Percentiles rank a stretch among this genome's conserved stretches.
Evolutionary conservation across 2,329 filamentous ascomycete species (phyloP).

Genomic region (Helotiales sp.): DNA sequence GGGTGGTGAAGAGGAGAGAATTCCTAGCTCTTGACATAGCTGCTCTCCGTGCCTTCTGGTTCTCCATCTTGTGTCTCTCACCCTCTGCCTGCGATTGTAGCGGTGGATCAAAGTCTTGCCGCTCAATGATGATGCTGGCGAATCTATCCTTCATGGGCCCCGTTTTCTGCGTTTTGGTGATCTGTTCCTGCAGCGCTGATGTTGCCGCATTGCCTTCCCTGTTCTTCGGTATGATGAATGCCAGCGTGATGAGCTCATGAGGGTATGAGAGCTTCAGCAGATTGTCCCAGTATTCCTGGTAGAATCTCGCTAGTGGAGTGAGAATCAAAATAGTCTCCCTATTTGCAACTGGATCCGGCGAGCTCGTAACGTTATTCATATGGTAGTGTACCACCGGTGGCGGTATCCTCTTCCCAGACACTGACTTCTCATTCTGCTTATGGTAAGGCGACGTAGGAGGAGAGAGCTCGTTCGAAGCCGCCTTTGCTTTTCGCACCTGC

Average conservation of each 20-base stretch:
- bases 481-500: conserved; percentile 50
- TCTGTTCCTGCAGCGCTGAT: conserved; percentile 76
- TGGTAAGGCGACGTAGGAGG: conserved; percentile 74
- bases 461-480: conserved; percentile 69
- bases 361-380: conserved; percentile 91
- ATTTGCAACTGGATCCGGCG: conserved; percentile 72
- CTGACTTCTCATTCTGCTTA: conserved; percentile 59
- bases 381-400: conserved; percentile 91
- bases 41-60: conserved; percentile 82
- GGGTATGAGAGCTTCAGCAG: conserved; percentile 81
- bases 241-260: conserved; percentile 90
- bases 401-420: conserved; percentile 56
- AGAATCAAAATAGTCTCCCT: conserved; percentile 86
- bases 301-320: conserved; percentile 91
- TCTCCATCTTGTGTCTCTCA: conserved; percentile 87
- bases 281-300: conserved; percentile 95
- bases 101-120: conserved; percentile 90
- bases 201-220: conserved; percentile 90
- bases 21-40: conserved; percentile 95
- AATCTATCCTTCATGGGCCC: conserved; percentile 81
- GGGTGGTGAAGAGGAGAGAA: conserved; percentile 89
- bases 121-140: conserved; percentile 88
- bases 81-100: conserved; percentile 78
- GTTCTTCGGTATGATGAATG: conserved; percentile 94
- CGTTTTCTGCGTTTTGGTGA: conserved; percentile 77